These are phyloP conservation scores for Aureobasidium sp. DNA, from an alignment of 2,329 filamentous ascomycete genomes.

Conservation along the genomic window DNA sequence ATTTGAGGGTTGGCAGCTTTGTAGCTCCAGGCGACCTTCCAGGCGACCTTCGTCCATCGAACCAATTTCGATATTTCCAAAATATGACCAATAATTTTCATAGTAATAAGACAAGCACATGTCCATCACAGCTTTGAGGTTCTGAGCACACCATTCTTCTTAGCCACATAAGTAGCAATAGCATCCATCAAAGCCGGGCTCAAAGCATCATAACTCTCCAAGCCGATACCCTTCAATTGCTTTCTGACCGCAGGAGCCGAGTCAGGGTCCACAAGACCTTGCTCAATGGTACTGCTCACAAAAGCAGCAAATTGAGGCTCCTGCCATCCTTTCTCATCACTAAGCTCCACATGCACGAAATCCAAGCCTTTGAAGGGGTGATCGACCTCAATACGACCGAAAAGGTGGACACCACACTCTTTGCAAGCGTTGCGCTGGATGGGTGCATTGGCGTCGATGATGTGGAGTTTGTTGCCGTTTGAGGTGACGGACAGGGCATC, in stretches of 20 bases:
- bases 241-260: slow-evolving; percentile 50
- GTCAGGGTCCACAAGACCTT: slow-evolving; percentile 50
- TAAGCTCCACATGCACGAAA: slow-evolving; percentile 60
- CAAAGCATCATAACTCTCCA: slow-evolving; percentile 58
- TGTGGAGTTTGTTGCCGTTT: slow-evolving; percentile 50
- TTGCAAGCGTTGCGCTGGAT: slow-evolving; percentile 57
- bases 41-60: too few species aligned
- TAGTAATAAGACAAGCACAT: too few species aligned
- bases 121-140: slow-evolving; percentile 9
- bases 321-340: slow-evolving; percentile 57
- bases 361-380: slow-evolving; percentile 64
- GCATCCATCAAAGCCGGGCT: slow-evolving; percentile 57
- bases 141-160: slow-evolving; percentile 14
- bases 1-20: too few species aligned
- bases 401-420: slow-evolving; percentile 56
- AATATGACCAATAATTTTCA: too few species aligned
- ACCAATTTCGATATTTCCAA: too few species aligned
- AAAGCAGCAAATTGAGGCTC: slow-evolving; percentile 65
- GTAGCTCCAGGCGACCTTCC: too few species aligned
- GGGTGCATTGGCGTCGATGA: slow-evolving; percentile 50
- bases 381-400: slow-evolving; percentile 56
- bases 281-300: slow-evolving; percentile 61
- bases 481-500: slow-evolving; percentile 51
- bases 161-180: slow-evolving; percentile 18
- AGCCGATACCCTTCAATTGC: slow-evolving; percentile 48